Evolutionary conservation across 148 eudicot genomes (phyloP).

Genomic region (Camellia lanceoleosa): DNA sequence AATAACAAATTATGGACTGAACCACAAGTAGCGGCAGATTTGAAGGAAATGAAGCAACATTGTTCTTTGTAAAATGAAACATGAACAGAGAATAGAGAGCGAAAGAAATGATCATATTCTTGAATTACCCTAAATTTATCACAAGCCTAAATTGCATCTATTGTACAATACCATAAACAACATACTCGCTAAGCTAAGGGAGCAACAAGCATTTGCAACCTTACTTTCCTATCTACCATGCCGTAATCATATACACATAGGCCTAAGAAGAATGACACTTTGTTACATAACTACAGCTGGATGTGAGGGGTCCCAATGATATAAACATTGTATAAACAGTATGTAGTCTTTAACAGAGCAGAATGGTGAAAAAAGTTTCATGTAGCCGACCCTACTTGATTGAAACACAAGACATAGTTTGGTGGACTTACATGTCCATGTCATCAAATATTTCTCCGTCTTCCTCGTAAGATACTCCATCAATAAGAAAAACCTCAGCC

Average conservation of each 20-base stretch:
- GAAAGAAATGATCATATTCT: neutral
- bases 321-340: constrained; percentile 17
- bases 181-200: constrained; percentile 3
- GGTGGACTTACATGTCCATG: constrained; percentile 69
- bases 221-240: constrained; percentile 9
- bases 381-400: too few species aligned
- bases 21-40: neutral
- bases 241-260: constrained; percentile 2
- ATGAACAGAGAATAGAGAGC: neutral
- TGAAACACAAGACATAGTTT: too few species aligned
- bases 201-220: constrained; percentile 26
- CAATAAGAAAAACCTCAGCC: constrained; percentile 52
- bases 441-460: constrained; percentile 78
- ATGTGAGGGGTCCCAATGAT: neutral
- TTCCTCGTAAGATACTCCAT: constrained; percentile 50
- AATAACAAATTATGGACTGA: neutral
- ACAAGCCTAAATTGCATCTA: constrained; percentile 2
- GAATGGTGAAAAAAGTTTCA: too few species aligned
- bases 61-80: neutral
- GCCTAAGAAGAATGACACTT: constrained; percentile 8
- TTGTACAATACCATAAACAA: constrained; percentile 9
- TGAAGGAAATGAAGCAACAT: neutral
- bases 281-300: constrained; percentile 1
- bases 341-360: neutral
- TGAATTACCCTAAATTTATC: constrained; percentile 2